Percentiles rank a stretch among this genome's conserved stretches.
These are phyloP conservation scores for Mycena alexandri DNA, from an alignment of 768 basidiomycete species.

Conservation along the genomic window DNA sequence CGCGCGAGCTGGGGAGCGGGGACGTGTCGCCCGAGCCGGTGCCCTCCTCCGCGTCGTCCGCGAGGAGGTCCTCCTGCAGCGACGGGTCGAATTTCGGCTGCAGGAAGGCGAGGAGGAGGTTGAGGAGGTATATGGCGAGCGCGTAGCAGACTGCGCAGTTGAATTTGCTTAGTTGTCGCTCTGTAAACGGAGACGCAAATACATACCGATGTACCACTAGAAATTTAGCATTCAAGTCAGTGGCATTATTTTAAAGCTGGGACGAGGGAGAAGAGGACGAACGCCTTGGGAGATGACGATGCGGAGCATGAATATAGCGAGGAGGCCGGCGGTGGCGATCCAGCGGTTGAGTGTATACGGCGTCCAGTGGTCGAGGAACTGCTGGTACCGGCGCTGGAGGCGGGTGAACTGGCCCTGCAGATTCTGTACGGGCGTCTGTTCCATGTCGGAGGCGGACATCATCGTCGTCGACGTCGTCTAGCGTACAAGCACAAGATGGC, in stretches of 20 bases:
- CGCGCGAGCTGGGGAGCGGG: conserved; percentile 75
- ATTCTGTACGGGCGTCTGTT: conserved; percentile 63
- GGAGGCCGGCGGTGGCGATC: conserved; percentile 79
- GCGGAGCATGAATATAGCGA: conserved; percentile 83
- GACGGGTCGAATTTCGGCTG: conserved; percentile 99
- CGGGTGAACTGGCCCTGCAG: conserved; percentile 62
- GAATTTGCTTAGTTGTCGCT: not conserved
- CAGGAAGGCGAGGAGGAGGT: conserved; percentile 96
- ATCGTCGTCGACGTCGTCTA: conserved; percentile 43
- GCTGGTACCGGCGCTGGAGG: conserved; percentile 85
- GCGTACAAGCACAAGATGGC: not conserved
- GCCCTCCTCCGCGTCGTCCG: conserved; percentile 97
- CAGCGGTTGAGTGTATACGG: conserved; percentile 93
- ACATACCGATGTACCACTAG: conserved; percentile 95
- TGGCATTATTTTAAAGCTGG: not conserved
- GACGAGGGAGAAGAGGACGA: conserved; percentile 50
- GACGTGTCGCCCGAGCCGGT: conserved; percentile 65
- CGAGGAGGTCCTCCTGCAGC: conserved; percentile 91
- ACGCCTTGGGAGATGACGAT: conserved; percentile 93
- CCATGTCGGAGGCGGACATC: conserved; percentile 63
- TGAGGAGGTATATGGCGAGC: conserved; percentile 94
- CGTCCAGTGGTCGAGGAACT: conserved; percentile 91
- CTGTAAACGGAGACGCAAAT: conserved; percentile 34
- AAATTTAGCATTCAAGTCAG: conserved; percentile 30
- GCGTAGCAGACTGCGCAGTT: conserved; percentile 52